Conservation (phyloP, 2,329 filamentous ascomycete species). For the Cytospora leucostoma region DNA sequence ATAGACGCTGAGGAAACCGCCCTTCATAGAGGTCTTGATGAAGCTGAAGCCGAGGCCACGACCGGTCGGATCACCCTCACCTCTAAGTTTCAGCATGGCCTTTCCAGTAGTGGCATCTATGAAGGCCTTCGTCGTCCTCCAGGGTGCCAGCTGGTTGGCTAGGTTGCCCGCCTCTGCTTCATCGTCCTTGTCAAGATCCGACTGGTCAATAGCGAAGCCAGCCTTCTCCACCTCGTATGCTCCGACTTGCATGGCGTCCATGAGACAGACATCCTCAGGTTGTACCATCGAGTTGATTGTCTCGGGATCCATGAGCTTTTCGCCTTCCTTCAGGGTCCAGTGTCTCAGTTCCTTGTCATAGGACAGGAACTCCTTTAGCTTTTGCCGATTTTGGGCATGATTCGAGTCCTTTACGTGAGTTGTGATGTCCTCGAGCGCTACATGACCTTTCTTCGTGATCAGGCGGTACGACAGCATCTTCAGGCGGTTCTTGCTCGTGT, state of each 20-base stretch:
- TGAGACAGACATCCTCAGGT: slow-evolving; percentile 89
- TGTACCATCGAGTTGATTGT: slow-evolving; percentile 86
- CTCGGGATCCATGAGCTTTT: slow-evolving; percentile 77
- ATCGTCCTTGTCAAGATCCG: slow-evolving; percentile 65
- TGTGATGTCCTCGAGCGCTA: slow-evolving; percentile 82
- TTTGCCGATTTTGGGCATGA: slow-evolving; percentile 93
- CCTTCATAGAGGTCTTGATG: slow-evolving; percentile 98
- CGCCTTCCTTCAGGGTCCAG: slow-evolving; percentile 76
- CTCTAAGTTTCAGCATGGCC: slow-evolving; percentile 93
- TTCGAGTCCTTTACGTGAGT: slow-evolving; percentile 90
- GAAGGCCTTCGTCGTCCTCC: slow-evolving; percentile 97
- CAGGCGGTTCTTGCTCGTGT: slow-evolving; percentile 93
- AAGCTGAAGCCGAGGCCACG: slow-evolving; percentile 95
- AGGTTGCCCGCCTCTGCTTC: slow-evolving; percentile 70
- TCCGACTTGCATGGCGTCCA: slow-evolving; percentile 96
- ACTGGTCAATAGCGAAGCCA: slow-evolving; percentile 70
- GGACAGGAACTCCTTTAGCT: slow-evolving; percentile 92
- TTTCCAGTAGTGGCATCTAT: slow-evolving; percentile 91
- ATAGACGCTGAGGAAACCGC: slow-evolving; percentile 84
- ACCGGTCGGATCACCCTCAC: slow-evolving; percentile 91
- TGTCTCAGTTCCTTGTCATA: slow-evolving; percentile 88
- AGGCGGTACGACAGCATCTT: slow-evolving; percentile 95
- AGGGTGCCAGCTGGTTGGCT: slow-evolving; percentile 88
- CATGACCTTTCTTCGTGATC: slow-evolving; percentile 72
- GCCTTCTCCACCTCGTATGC: slow-evolving; percentile 88